These are phyloP conservation scores for Fomitopsis betulina DNA, from an alignment of 1,284 basidiomycete species.

Conservation along the genomic window DNA sequence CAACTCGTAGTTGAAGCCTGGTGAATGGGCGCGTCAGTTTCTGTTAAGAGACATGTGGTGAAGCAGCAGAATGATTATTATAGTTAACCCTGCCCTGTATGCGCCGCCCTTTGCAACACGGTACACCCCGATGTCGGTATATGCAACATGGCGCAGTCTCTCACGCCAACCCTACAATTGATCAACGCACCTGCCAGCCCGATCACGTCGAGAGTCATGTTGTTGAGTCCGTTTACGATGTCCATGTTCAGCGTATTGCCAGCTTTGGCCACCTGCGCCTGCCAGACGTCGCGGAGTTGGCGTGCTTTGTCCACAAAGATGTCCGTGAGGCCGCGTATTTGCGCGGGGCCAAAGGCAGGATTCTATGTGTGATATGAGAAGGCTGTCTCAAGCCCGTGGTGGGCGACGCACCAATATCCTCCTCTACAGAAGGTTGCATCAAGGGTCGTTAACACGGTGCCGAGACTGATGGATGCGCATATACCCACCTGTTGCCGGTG, in stretches of 20 bases:
- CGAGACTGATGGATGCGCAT: not conserved
- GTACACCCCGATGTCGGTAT: no score
- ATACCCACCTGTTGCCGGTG: constrained; percentile 3
- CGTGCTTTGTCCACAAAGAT: constrained; percentile 53
- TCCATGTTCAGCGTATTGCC: constrained; percentile 27
- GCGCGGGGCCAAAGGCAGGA: constrained; percentile 53
- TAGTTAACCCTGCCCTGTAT: no score
- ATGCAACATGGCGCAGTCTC: not conserved
- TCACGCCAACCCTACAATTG: no score
- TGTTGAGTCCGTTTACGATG: constrained; percentile 36
- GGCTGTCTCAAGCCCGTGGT: not conserved
- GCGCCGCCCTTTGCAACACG: no score
- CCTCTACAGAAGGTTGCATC: constrained; percentile 16
- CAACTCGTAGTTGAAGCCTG: constrained; percentile 52
- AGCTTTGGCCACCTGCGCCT: constrained; percentile 4
- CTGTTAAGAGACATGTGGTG: not conserved
- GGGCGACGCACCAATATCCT: constrained; percentile 27
- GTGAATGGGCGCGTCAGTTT: not conserved
- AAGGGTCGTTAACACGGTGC: not conserved
- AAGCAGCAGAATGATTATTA: not conserved
- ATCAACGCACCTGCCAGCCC: constrained; percentile 41
- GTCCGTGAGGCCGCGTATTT: constrained; percentile 49
- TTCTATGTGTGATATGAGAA: constrained; percentile 30
- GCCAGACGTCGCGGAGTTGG: constrained; percentile 30
- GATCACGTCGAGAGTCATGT: constrained; percentile 46